Evolutionary conservation across 208 protist genomes (phyloP).

Genomic region (Acanthamoeba sp.): DNA sequence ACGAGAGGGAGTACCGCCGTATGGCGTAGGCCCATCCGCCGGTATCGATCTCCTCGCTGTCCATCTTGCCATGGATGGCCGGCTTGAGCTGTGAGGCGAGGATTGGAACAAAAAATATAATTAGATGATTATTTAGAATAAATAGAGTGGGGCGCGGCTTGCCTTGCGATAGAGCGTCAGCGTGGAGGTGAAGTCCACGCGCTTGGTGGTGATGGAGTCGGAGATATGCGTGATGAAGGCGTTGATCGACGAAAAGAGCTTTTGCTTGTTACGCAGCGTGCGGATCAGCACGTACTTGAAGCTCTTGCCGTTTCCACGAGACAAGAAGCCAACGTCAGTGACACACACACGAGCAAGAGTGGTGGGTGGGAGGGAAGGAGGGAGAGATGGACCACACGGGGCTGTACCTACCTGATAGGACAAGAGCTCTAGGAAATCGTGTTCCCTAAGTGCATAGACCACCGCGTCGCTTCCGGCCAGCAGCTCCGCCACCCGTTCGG

Average conservation of each 20-base stretch:
- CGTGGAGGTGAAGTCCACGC: background rate
- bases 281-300: slow-evolving; percentile 41
- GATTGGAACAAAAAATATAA: background rate
- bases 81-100: slow-evolving; percentile 86
- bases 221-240: slow-evolving; percentile 8
- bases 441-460: background rate
- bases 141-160: too few species aligned
- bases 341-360: too few species aligned
- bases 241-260: slow-evolving; percentile 25
- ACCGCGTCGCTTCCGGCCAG: background rate
- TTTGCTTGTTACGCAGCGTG: slow-evolving; percentile 12
- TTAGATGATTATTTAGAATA: background rate
- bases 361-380: too few species aligned
- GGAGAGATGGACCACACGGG: background rate
- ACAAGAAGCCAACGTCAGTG: background rate
- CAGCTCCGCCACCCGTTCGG: background rate
- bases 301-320: background rate
- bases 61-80: slow-evolving; percentile 92
- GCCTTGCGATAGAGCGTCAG: background rate
- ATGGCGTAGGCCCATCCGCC: slow-evolving; percentile 93
- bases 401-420: background rate
- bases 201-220: slow-evolving; percentile 24
- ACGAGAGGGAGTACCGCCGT: slow-evolving; percentile 79
- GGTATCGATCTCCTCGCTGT: slow-evolving; percentile 90
- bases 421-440: background rate